These are phyloP conservation scores for Metschnikowia bowlesiae DNA, from an alignment of 805 yeast species.

Conservation along the genomic window DNA sequence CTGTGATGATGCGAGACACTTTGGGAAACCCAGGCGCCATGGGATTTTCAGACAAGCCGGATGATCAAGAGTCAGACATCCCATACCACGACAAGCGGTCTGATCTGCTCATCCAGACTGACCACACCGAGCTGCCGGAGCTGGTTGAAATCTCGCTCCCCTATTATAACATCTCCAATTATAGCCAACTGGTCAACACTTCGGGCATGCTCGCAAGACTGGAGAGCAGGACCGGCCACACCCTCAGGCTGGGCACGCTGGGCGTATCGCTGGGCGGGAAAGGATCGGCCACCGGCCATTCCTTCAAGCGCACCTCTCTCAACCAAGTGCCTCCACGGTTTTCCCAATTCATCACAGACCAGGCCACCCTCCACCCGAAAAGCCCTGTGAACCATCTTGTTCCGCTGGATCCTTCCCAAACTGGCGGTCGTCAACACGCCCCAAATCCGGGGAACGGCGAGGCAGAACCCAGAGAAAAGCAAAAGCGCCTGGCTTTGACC, in stretches of 20 bases:
- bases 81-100: not conserved
- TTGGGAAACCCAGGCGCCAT: not conserved
- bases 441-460: not conserved
- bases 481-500: slow-evolving; percentile 1
- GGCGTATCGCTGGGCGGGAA: not conserved
- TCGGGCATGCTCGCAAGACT: slow-evolving; percentile 17
- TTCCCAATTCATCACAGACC: slow-evolving; percentile 38
- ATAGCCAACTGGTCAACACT: slow-evolving; percentile 13
- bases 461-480: not conserved
- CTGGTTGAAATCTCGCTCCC: slow-evolving; percentile 8
- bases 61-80: not conserved
- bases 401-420: not conserved
- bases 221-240: slow-evolving; percentile 21
- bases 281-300: not conserved
- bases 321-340: slow-evolving; percentile 40
- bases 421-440: not conserved
- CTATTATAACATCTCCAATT: slow-evolving; percentile 12
- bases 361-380: slow-evolving; percentile 17
- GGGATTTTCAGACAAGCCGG: not conserved
- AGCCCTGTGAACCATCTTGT: not conserved
- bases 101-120: slow-evolving; percentile 7
- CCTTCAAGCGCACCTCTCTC: slow-evolving; percentile 3
- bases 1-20: not conserved
- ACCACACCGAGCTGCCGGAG: slow-evolving; percentile 11
- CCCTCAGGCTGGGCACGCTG: not conserved